A percentile compares a stretch with the other conserved stretches of the same genome.
Evolutionary conservation across 1,139 yeast species (phyloP).

Genomic region (Candida smagusa): DNA sequence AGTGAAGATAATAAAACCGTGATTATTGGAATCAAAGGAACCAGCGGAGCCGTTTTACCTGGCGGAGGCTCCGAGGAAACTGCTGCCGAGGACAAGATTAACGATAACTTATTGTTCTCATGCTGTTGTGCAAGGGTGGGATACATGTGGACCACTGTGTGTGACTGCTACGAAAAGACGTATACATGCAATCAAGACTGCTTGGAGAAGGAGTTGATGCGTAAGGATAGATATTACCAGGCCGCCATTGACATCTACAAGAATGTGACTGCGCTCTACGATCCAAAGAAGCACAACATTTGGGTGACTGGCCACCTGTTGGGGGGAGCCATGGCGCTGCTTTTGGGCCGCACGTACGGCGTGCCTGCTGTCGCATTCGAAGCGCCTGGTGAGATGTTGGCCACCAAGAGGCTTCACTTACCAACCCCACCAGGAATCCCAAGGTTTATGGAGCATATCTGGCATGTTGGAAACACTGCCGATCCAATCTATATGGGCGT

Average conservation of each 20-base stretch:
- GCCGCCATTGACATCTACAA: conserved; percentile 77
- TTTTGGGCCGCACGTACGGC: conserved; percentile 87
- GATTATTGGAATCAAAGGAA: conserved; percentile 85
- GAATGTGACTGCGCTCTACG: conserved; percentile 61
- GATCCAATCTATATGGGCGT: conserved; percentile 98
- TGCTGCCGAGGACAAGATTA: conserved; percentile 71
- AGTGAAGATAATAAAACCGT: conserved; percentile 63
- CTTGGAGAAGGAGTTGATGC: conserved; percentile 68
- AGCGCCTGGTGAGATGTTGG: conserved; percentile 89
- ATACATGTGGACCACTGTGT: conserved; percentile 91
- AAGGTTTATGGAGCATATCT: conserved; percentile 70
- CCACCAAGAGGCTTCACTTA: conserved; percentile 78
- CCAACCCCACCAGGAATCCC: conserved; percentile 95
- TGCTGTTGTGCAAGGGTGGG: conserved; percentile 96
- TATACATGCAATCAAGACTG: conserved; percentile 90
- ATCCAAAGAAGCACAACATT: conserved; percentile 61
- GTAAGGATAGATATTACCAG: conserved; percentile 78
- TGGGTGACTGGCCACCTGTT: conserved; percentile 97
- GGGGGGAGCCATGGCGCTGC: conserved; percentile 84
- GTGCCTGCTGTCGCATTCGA: conserved; percentile 87
- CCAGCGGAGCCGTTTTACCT: conserved; percentile 80
- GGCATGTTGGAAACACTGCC: conserved; percentile 97
- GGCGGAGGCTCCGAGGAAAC: conserved; percentile 78
- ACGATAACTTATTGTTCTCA: conserved; percentile 85
- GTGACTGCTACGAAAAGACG: conserved; percentile 85